These are phyloP conservation scores for Claviceps purpurea DNA, from an alignment of 2,329 filamentous ascomycete genomes.

Conservation along the genomic window DNA sequence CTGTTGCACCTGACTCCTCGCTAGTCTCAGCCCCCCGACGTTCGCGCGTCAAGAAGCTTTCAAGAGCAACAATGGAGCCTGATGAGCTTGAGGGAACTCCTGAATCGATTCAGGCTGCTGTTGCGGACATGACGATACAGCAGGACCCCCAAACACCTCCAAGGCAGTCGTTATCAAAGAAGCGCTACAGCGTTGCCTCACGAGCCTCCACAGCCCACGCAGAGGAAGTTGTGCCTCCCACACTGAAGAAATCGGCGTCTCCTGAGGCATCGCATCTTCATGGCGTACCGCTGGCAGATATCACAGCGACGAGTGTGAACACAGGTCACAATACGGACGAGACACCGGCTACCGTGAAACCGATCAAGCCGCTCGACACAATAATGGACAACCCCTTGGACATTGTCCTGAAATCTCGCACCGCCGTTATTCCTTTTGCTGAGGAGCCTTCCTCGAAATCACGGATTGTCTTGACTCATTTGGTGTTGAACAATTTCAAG, in stretches of 20 bases:
- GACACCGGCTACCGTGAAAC: slow-evolving; percentile 40
- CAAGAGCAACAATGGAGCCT: slow-evolving; percentile 12
- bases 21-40: slow-evolving; percentile 29
- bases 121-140: slow-evolving; percentile 21
- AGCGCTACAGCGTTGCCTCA: slow-evolving; percentile 48
- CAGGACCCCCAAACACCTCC: slow-evolving; percentile 19
- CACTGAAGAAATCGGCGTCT: slow-evolving; percentile 41
- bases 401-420: slow-evolving; percentile 78
- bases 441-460: slow-evolving; percentile 68
- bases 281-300: slow-evolving; percentile 54
- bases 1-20: slow-evolving; percentile 30
- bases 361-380: slow-evolving; percentile 63
- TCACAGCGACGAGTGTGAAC: slow-evolving; percentile 55
- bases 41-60: slow-evolving; percentile 27
- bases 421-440: slow-evolving; percentile 50
- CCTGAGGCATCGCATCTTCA: slow-evolving; percentile 39
- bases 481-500: slow-evolving; percentile 95
- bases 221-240: slow-evolving; percentile 25
- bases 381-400: slow-evolving; percentile 84
- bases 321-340: slow-evolving; percentile 13
- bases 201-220: slow-evolving; percentile 26
- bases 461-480: slow-evolving; percentile 82
- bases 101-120: slow-evolving; percentile 21
- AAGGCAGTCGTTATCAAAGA: slow-evolving; percentile 42
- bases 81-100: slow-evolving; percentile 2